Percentiles rank a stretch among this genome's conserved stretches.
These are phyloP conservation scores for Picea mariana DNA, from an alignment of 83 land plant species.

Conservation along the genomic window DNA sequence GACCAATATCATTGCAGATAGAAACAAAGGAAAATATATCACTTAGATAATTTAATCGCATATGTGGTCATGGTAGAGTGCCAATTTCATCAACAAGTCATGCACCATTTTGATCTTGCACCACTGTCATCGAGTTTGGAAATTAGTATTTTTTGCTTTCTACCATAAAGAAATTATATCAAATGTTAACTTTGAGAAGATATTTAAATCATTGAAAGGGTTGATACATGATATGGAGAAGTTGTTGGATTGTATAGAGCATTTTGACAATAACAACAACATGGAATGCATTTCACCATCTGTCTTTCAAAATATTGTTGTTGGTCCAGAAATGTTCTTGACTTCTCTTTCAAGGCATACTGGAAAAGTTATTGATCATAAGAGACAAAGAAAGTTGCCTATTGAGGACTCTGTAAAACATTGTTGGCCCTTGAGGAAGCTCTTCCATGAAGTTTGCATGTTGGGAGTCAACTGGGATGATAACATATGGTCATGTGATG, in stretches of 20 bases:
- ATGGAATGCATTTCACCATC: neutral
- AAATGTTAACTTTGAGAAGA: too few species aligned
- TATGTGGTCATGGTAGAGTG: too few species aligned
- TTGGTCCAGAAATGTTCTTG: constrained; percentile 1
- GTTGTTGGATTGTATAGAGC: constrained; percentile 4
- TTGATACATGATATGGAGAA: constrained; percentile 4
- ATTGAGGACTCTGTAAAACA: constrained; percentile 1
- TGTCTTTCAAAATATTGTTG: neutral
- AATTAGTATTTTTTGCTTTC: too few species aligned
- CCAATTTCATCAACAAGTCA: too few species aligned
- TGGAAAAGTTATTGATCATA: neutral
- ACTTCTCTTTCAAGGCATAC: constrained; percentile 7
- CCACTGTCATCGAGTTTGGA: too few species aligned
- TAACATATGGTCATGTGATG: neutral
- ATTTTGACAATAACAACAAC: neutral
- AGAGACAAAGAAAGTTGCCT: neutral
- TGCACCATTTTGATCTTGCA: too few species aligned
- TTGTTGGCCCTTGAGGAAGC: neutral
- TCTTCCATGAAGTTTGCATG: neutral
- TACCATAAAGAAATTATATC: too few species aligned
- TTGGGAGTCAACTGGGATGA: neutral
- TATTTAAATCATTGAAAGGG: neutral
- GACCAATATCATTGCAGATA: too few species aligned
- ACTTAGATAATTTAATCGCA: too few species aligned
- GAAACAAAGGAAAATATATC: too few species aligned